Percentiles rank a stretch among this genome's conserved stretches.
Conservation (phyloP, 2,329 filamentous ascomycete species). For the Amphichorda felina region DNA sequence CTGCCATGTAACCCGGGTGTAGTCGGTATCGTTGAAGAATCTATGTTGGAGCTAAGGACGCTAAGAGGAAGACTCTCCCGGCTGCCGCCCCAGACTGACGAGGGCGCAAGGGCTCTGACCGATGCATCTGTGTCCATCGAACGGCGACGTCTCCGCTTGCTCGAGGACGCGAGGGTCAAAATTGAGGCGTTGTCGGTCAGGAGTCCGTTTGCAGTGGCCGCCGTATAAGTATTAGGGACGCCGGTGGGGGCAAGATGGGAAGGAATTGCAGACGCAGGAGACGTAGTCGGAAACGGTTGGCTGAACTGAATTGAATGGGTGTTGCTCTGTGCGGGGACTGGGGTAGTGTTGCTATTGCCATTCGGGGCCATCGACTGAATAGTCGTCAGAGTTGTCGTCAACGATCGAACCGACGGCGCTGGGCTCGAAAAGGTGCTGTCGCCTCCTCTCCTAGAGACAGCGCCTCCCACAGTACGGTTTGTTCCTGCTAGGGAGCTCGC, state of each 20-base stretch:
- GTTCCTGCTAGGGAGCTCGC: slow-evolving; percentile 60
- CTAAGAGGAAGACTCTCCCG: slow-evolving; percentile 70
- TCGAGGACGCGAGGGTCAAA: slow-evolving; percentile 71
- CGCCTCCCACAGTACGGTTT: slow-evolving; percentile 54
- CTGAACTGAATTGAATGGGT: slow-evolving; percentile 47
- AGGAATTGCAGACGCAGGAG: slow-evolving; percentile 62
- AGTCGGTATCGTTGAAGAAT: slow-evolving; percentile 29
- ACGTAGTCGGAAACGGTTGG: slow-evolving; percentile 51
- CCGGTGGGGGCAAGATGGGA: slow-evolving; percentile 47
- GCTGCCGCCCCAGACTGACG: slow-evolving; percentile 70
- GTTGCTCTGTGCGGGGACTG: slow-evolving; percentile 18
- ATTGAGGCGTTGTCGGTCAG: slow-evolving; percentile 80
- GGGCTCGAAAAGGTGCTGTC: slow-evolving; percentile 74
- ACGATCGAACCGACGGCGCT: slow-evolving; percentile 65
- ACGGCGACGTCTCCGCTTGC: slow-evolving; percentile 62
- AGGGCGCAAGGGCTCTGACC: slow-evolving; percentile 72
- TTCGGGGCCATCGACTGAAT: slow-evolving; percentile 65
- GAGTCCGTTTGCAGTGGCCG: slow-evolving; percentile 72
- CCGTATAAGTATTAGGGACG: slow-evolving; percentile 60
- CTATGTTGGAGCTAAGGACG: slow-evolving; percentile 61
- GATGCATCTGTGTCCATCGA: slow-evolving; percentile 81
- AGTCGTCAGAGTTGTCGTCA: slow-evolving; percentile 76
- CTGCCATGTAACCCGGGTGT: slow-evolving; percentile 43
- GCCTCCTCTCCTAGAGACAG: slow-evolving; percentile 54
- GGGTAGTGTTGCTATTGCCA: slow-evolving; percentile 12